Evolutionary conservation across 768 basidiomycete species (phyloP), one percentile per base, ranked within the genome.

Genomic region (Amanita phalloides): DNA sequence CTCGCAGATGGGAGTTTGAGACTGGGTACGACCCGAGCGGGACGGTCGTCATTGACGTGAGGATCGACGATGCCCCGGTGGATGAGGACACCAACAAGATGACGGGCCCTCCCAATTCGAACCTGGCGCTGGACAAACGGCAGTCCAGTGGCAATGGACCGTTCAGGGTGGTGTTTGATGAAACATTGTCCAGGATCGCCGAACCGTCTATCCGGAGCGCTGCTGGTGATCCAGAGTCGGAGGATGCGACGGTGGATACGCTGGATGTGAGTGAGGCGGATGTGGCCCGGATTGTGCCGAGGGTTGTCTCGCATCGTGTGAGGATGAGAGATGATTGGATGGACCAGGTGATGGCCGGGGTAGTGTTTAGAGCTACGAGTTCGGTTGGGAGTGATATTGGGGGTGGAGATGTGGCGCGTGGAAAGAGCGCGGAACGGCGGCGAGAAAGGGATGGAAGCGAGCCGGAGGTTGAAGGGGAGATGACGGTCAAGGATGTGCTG

Each of bases 181-280:
- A 32, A 23, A 10, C 3, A 0, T n/a, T 49, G 38, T 10, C 38
- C 3, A n/a, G n/a, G 38, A 42, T n/a, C 13, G 21, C 30, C 17
- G 49, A 21, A 2, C 21, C 36, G 7, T 38, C 36, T 23, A 35
- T 23, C 6, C 30, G 48, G 32, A 38, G 23, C 14, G 35, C 5
- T 32, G 20, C 13, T n/a, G 48, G 37, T 10, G 5, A 33, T 33
- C 33, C 33, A 13, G 10, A 13, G 11, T 3, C 3, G 1, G 13
- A 3, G 41, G 43, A 25, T 17, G 17, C 17, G 26, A 17, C 13
- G 30, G 20, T 32, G 46, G 58, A 58, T 25, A 60, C 67, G 33
- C 57, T 83, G 55, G 84, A 85, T 53, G 79, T 86, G 3, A 82
- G 82, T 4, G 84, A 87, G 62, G 81, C 81, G 52, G 84, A 90